Conservation (phyloP, 2,329 filamentous ascomycete genomes). For the Sporothrix humicola region DNA sequence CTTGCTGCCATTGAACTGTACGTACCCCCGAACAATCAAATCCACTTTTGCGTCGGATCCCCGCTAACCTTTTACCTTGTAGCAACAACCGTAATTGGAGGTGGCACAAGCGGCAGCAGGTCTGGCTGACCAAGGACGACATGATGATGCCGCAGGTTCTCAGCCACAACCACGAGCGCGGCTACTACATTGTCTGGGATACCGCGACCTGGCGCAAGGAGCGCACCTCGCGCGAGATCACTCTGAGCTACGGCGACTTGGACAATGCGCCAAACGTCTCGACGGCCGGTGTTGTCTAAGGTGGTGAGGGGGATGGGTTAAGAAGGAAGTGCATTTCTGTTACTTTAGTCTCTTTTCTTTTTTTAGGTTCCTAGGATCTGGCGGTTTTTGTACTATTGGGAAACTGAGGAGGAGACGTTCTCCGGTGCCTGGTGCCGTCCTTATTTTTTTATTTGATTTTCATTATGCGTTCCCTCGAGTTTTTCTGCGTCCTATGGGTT, state of each 20-base stretch:
- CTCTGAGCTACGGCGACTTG: conserved; percentile 66
- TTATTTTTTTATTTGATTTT: background rate
- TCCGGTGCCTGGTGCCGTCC: background rate
- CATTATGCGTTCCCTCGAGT: background rate
- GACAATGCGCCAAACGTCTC: conserved; percentile 51
- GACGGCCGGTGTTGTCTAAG: conserved; percentile 17
- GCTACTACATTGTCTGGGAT: conserved; percentile 71
- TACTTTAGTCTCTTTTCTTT: background rate
- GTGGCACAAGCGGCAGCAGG: conserved; percentile 69
- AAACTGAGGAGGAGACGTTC: conserved; percentile 18
- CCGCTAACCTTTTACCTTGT: background rate
- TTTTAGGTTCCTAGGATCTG: background rate
- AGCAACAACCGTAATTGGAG: conserved; percentile 70
- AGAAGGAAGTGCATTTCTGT: background rate
- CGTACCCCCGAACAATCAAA: conserved; percentile 39
- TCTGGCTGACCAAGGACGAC: conserved; percentile 72
- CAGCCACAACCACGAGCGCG: conserved; percentile 64
- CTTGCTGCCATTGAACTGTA: conserved; percentile 68
- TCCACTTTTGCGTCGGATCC: too few relatives aligned
- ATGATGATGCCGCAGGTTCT: conserved; percentile 66
- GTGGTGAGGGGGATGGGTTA: background rate
- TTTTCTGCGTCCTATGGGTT: too few relatives aligned
- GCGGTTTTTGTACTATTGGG: conserved; percentile 19
- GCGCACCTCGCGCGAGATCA: conserved; percentile 58
- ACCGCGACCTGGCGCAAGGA: conserved; percentile 67